phyloP scores from a whole-genome alignment of 768 basidiomycete species.

The Rhizopogon vesiculosus region DNA sequence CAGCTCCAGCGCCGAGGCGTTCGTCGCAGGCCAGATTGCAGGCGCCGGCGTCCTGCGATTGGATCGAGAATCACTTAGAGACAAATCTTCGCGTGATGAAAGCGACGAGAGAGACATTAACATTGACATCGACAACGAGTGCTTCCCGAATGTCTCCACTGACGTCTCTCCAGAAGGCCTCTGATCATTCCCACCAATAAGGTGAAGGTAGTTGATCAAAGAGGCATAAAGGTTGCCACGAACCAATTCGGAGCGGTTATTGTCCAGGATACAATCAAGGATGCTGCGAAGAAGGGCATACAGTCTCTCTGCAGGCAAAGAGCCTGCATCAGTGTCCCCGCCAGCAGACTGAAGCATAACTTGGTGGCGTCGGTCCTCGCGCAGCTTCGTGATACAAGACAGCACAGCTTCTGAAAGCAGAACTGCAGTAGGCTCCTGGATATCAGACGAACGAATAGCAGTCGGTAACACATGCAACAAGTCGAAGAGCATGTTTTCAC shows the following conservation, averaged over 20 bases:
- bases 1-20: slow-evolving; percentile 43
- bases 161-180: slow-evolving; percentile 8
- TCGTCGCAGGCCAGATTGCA: neutral
- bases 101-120: slow-evolving; percentile 34
- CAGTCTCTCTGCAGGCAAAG: slow-evolving; percentile 77
- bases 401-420: slow-evolving; percentile 79
- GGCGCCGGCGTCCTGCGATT: slow-evolving; percentile 14
- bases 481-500: slow-evolving; percentile 89
- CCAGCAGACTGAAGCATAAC: slow-evolving; percentile 60
- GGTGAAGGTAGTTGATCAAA: slow-evolving; percentile 84
- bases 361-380: slow-evolving; percentile 76
- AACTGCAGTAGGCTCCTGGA: slow-evolving; percentile 72
- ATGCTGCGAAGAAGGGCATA: slow-evolving; percentile 68
- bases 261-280: slow-evolving; percentile 70
- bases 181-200: slow-evolving; percentile 32
- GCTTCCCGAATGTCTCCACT: slow-evolving; percentile 18
- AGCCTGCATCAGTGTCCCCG: slow-evolving; percentile 58
- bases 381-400: slow-evolving; percentile 81
- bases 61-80: slow-evolving; percentile 34
- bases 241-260: slow-evolving; percentile 76
- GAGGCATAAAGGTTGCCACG: slow-evolving; percentile 95
- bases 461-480: slow-evolving; percentile 77
- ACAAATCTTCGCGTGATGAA: slow-evolving; percentile 35
- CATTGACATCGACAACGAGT: slow-evolving; percentile 14
- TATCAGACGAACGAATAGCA: slow-evolving; percentile 57